Percentiles rank a stretch among this genome's conserved stretches.
These are phyloP conservation scores for Pythium brachiatum DNA, from an alignment of 352 stramenopile species.

Conservation along the genomic window DNA sequence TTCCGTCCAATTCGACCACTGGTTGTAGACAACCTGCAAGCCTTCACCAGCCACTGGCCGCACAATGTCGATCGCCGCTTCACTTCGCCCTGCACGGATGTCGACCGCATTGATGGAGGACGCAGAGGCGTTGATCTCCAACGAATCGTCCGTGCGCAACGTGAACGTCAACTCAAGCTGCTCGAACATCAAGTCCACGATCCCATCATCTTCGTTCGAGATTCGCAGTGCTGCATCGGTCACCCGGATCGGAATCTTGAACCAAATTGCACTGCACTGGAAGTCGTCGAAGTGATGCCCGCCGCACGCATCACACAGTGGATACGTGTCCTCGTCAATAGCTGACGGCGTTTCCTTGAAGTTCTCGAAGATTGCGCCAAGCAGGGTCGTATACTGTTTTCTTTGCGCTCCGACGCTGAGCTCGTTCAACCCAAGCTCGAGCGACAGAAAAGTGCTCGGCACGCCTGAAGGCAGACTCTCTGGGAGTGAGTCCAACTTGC, in stretches of 20 bases:
- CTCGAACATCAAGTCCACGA: constrained; percentile 78
- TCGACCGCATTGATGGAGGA: constrained; percentile 63
- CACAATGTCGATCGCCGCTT: constrained; percentile 64
- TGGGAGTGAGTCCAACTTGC: constrained; percentile 68
- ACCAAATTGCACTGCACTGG: constrained; percentile 72
- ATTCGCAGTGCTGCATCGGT: constrained; percentile 74
- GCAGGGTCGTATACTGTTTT: constrained; percentile 67
- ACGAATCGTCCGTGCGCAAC: constrained; percentile 76
- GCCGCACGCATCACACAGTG: constrained; percentile 52
- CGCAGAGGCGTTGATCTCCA: constrained; percentile 63
- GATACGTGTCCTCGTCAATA: constrained; percentile 81
- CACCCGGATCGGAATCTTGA: constrained; percentile 75
- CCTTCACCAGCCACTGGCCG: constrained; percentile 67
- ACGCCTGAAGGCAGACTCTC: constrained; percentile 60
- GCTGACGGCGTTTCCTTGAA: constrained; percentile 77
- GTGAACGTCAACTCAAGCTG: constrained; percentile 78
- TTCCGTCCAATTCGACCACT: constrained; percentile 78
- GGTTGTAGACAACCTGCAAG: constrained; percentile 75
- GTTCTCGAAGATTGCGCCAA: constrained; percentile 87
- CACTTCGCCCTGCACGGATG: constrained; percentile 48
- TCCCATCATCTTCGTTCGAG: constrained; percentile 46
- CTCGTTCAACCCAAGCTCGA: constrained; percentile 78
- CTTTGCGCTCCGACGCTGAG: constrained; percentile 57
- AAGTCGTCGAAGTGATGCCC: constrained; percentile 67
- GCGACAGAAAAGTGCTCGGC: constrained; percentile 60